phyloP scores from a whole-genome alignment of 345 rosid species.

The Eutrema heterophyllum region DNA sequence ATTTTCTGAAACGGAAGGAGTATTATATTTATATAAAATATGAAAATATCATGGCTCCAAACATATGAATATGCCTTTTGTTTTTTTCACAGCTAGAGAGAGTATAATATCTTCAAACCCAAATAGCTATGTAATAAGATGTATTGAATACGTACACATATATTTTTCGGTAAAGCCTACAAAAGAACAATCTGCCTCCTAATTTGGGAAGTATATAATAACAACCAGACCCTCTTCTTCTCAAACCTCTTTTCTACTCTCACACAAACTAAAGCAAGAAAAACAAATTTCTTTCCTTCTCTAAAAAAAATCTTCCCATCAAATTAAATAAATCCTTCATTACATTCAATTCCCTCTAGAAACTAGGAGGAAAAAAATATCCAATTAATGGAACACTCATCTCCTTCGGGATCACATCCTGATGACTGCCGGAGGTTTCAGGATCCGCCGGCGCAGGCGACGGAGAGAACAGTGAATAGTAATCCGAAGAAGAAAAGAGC shows the following conservation, averaged over 20 bases:
- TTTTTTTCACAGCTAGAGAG: background rate
- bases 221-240: conserved; percentile 25
- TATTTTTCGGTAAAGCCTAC: conserved; percentile 18
- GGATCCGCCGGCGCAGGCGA: conserved; percentile 1
- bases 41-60: background rate
- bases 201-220: conserved; percentile 24
- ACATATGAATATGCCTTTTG: background rate
- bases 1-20: too few relatives aligned
- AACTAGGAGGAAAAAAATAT: background rate
- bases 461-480: background rate
- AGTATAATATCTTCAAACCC: background rate
- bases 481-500: conserved; percentile 15
- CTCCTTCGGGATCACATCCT: background rate
- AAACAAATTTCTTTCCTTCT: background rate
- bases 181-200: background rate
- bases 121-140: background rate
- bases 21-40: background rate
- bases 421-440: conserved; percentile 4
- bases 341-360: background rate
- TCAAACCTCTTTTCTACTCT: background rate
- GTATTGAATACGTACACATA: background rate
- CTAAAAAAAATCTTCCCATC: background rate
- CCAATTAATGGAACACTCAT: conserved; percentile 12
- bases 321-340: background rate
- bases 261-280: background rate